phyloP scores from a whole-genome alignment of 352 stramenopile genomes.

The Hyaloperonospora brassicae region DNA sequence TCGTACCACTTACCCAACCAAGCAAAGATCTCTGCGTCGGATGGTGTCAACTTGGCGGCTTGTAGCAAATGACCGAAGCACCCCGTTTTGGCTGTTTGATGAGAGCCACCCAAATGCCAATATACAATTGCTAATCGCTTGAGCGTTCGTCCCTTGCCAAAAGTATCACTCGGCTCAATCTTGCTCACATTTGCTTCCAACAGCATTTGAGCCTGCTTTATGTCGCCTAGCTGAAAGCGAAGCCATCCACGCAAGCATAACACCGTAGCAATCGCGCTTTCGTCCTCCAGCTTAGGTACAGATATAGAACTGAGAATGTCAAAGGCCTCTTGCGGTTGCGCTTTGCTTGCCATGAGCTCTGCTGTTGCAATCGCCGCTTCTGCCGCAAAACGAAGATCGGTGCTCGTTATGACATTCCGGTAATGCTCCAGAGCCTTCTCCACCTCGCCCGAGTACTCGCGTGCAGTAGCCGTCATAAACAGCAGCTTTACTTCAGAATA shows the following conservation, averaged over 20 bases:
- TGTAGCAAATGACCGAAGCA: slow-evolving; percentile 64
- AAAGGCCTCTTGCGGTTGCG: slow-evolving; percentile 26
- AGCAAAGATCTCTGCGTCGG: slow-evolving; percentile 56
- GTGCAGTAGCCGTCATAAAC: slow-evolving; percentile 51
- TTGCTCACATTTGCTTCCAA: slow-evolving; percentile 32
- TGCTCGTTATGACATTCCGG: slow-evolving; percentile 18
- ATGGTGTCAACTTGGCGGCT: slow-evolving; percentile 62
- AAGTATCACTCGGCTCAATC: slow-evolving; percentile 15
- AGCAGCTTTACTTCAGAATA: slow-evolving; percentile 46
- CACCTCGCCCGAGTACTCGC: slow-evolving; percentile 38
- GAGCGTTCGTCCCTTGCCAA: slow-evolving; percentile 28
- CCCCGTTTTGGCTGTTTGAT: slow-evolving; percentile 43
- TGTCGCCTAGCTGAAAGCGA: slow-evolving; percentile 33
- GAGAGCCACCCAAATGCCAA: slow-evolving; percentile 47
- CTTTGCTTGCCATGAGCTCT: slow-evolving; percentile 39
- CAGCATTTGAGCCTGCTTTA: slow-evolving; percentile 27
- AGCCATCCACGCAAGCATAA: slow-evolving; percentile 43
- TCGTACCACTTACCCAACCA: slow-evolving; percentile 77
- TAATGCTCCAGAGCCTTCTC: slow-evolving; percentile 46
- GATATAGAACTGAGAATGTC: slow-evolving; percentile 25
- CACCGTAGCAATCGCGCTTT: slow-evolving; percentile 16
- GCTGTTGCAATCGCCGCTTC: slow-evolving; percentile 34
- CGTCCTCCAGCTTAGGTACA: slow-evolving; percentile 13
- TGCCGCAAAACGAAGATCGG: slow-evolving; percentile 17
- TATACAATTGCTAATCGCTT: slow-evolving; percentile 77